Conservation (phyloP, 176 grass and related monocot genomes). For the Typha latifolia region DNA sequence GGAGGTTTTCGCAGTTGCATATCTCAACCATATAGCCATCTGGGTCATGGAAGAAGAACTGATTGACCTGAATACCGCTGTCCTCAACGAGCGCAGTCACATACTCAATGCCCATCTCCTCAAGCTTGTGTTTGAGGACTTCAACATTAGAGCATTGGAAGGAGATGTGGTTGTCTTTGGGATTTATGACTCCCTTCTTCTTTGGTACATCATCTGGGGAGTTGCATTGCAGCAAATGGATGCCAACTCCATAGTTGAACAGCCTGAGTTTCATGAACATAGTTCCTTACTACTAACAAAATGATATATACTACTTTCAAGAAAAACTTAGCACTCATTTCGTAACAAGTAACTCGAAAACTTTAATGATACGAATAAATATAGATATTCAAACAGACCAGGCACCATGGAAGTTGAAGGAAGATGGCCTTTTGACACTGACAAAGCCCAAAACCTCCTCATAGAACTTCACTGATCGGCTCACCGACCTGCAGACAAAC, state of each 20-base stretch:
- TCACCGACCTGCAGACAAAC: constrained; percentile 1
- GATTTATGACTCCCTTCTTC: constrained; percentile 8
- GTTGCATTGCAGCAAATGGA: constrained; percentile 10
- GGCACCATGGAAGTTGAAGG: constrained; percentile 11
- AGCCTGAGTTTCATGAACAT: constrained; percentile 4
- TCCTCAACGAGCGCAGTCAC: constrained; percentile 3
- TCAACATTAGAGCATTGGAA: constrained; percentile 5
- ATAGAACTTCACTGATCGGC: constrained; percentile 4
- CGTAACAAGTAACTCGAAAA: neutral
- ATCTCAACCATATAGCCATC: constrained; percentile 81
- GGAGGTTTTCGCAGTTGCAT: constrained; percentile 77
- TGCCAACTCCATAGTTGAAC: constrained; percentile 9
- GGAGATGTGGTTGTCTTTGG: constrained; percentile 13
- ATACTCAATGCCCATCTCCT: constrained; percentile 4
- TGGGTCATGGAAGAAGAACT: constrained; percentile 48
- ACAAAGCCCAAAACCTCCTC: constrained; percentile 8
- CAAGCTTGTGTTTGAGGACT: neutral
- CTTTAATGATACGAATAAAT: neutral
- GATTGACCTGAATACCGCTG: constrained; percentile 1
- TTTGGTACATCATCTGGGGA: neutral
- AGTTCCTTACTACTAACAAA: neutral
- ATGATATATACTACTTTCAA: too few species aligned
- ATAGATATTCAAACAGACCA: neutral
- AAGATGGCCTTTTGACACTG: constrained; percentile 1
- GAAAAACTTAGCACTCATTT: too few species aligned